These are phyloP conservation scores for Sherardia arvensis DNA, from an alignment of 257 asterid genomes.

Conservation along the genomic window DNA sequence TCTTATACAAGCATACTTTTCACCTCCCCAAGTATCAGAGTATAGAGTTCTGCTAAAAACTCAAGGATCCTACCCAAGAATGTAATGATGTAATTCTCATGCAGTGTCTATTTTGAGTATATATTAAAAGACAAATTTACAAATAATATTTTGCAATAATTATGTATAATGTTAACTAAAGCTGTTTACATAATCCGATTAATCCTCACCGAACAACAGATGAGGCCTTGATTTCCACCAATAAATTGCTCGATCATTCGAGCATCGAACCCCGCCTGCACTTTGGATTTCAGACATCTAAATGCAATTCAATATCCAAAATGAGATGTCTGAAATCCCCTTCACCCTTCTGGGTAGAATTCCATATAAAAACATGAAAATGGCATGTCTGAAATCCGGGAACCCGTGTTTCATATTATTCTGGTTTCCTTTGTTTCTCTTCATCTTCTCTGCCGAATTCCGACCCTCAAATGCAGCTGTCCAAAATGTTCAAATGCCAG, in stretches of 20 bases:
- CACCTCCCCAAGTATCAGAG: no score
- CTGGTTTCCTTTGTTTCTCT: conserved; percentile 5
- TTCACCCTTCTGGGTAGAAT: not conserved
- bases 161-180: not conserved
- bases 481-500: conserved; percentile 5
- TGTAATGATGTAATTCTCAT: no score
- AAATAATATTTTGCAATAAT: no score
- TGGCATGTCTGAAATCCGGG: conserved; percentile 9
- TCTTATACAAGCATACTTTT: not conserved
- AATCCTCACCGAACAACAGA: not conserved
- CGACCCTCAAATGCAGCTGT: conserved; percentile 7
- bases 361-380: not conserved
- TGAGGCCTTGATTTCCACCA: not conserved
- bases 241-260: not conserved
- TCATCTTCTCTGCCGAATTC: conserved; percentile 2
- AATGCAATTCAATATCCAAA: not conserved
- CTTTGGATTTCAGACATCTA: not conserved
- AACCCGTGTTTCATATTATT: not conserved
- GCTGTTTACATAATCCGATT: not conserved
- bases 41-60: not conserved
- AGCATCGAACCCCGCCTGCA: not conserved
- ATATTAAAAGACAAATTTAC: no score
- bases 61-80: not conserved
- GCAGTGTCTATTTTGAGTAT: no score
- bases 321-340: conserved; percentile 10